phyloP scores from a whole-genome alignment of 2,329 filamentous ascomycete species.

The Fusarium camptoceras region DNA sequence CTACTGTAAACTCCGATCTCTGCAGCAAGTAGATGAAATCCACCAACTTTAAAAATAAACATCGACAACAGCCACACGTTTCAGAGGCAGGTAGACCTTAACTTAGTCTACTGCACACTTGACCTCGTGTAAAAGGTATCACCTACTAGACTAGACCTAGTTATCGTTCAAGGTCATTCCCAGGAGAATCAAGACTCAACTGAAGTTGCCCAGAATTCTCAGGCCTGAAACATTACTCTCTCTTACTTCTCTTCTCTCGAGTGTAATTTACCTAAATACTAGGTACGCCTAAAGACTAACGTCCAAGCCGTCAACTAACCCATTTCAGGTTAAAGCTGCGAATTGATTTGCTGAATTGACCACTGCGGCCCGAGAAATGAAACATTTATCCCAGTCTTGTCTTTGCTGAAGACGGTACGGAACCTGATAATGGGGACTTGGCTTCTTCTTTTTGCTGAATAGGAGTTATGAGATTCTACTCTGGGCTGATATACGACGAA shows the following conservation, averaged over 20 bases:
- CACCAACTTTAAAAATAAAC: slow-evolving; percentile 1
- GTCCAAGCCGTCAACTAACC: background rate
- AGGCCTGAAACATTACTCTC: slow-evolving; percentile 22
- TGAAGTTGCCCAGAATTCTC: slow-evolving; percentile 1
- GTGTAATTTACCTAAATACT: slow-evolving; percentile 28
- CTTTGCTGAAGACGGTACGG: background rate
- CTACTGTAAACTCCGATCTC: background rate
- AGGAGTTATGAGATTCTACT: background rate
- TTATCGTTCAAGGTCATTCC: slow-evolving; percentile 11
- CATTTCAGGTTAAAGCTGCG: background rate
- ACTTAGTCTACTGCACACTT: background rate
- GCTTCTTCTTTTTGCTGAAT: background rate
- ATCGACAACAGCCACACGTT: background rate
- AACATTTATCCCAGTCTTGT: slow-evolving; percentile 9
- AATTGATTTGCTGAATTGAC: slow-evolving; percentile 9
- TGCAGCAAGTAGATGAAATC: background rate
- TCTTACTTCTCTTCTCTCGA: background rate
- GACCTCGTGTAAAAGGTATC: background rate
- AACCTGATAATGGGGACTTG: background rate
- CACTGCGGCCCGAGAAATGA: slow-evolving; percentile 29
- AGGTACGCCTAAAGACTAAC: slow-evolving; percentile 17
- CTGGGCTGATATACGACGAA: background rate
- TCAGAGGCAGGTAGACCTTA: background rate
- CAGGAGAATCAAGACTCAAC: background rate
- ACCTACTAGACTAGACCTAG: background rate